phyloP scores from a whole-genome alignment of 1,284 basidiomycete species.

The Rhodotorula sp. region DNA sequence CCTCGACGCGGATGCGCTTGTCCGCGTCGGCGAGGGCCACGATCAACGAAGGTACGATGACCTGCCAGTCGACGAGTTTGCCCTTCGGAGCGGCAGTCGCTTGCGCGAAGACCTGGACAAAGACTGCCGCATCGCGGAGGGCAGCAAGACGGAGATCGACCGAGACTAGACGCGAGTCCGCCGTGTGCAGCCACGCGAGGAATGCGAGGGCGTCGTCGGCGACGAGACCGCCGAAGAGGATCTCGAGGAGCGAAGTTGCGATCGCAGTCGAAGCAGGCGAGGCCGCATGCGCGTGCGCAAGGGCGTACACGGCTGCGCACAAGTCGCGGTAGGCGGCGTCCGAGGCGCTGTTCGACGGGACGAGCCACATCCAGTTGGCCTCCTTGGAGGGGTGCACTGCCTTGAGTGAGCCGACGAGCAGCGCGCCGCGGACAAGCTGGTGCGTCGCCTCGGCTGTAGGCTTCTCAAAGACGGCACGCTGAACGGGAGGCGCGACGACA shows the following conservation, averaged over 20 bases:
- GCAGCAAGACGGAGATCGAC: conserved; percentile 64
- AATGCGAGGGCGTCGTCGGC: conserved; percentile 75
- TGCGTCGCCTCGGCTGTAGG: conserved; percentile 46
- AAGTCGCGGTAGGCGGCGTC: conserved; percentile 13
- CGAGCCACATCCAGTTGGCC: conserved; percentile 40
- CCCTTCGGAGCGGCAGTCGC: conserved; percentile 46
- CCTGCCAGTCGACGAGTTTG: conserved; percentile 70
- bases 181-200: conserved; percentile 69
- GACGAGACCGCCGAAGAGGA: conserved; percentile 65
- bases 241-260: conserved; percentile 62
- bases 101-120: conserved; percentile 56
- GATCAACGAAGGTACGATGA: conserved; percentile 74
- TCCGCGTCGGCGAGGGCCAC: conserved; percentile 63
- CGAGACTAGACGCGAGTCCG: conserved; percentile 41
- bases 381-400: conserved; percentile 15
- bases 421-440: conserved; percentile 44
- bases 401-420: conserved; percentile 43
- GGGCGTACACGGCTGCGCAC: conserved; percentile 57
- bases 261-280: conserved; percentile 54
- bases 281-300: conserved; percentile 59
- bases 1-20: conserved; percentile 61
- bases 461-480: conserved; percentile 44
- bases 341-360: neutral
- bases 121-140: conserved; percentile 71
- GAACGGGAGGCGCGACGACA: neutral